phyloP scores from a whole-genome alignment of 106 monocot genomes.

The Dendrobium chrysotoxum region DNA sequence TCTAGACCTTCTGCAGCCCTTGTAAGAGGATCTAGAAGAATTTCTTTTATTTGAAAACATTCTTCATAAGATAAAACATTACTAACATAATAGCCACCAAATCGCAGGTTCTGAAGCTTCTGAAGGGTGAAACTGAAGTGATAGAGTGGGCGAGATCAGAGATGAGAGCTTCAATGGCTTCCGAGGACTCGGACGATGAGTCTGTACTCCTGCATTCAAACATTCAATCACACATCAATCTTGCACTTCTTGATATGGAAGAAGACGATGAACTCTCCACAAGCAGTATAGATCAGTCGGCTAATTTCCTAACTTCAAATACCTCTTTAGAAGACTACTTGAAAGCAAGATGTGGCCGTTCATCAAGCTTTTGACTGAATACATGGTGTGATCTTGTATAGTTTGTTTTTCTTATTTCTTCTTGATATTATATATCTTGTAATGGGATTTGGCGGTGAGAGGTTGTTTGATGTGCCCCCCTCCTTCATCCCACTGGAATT shows the following conservation, averaged over 20 bases:
- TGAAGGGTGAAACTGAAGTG: conserved; percentile 45
- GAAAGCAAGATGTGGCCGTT: conserved; percentile 51
- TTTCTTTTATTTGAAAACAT: background rate
- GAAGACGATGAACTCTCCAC: conserved; percentile 53
- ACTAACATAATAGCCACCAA: background rate
- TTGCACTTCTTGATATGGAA: conserved; percentile 52
- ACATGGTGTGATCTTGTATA: background rate
- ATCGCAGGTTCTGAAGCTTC: conserved; percentile 62
- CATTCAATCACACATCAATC: conserved; percentile 66
- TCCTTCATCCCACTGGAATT: background rate
- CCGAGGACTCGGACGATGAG: conserved; percentile 37
- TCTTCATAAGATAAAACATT: background rate
- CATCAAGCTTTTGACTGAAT: conserved; percentile 30
- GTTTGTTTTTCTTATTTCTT: background rate
- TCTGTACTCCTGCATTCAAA: conserved; percentile 11
- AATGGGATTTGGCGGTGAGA: background rate
- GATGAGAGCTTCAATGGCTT: conserved; percentile 20
- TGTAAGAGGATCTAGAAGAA: conserved; percentile 33
- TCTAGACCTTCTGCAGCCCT: conserved; percentile 48
- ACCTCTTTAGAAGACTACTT: conserved; percentile 67
- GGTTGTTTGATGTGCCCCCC: background rate
- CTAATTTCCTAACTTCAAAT: conserved; percentile 34
- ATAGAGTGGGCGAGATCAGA: conserved; percentile 51
- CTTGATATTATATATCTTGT: background rate
- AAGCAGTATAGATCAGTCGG: conserved; percentile 36